Evolutionary conservation across 2,329 filamentous ascomycete species (phyloP).

Genomic region (Fusarium armeniacum): DNA sequence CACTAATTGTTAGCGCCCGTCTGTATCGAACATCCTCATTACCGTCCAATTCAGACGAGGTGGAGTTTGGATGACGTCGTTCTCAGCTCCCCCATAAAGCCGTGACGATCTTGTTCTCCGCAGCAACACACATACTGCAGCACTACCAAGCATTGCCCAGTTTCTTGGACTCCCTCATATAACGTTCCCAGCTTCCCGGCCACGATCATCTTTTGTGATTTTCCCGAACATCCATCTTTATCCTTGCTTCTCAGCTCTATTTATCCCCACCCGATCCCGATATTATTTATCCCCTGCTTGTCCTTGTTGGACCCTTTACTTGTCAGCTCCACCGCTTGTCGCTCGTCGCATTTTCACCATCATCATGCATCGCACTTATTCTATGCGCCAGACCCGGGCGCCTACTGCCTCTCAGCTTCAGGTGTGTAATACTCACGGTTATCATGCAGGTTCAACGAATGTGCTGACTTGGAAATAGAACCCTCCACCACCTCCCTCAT

Average conservation of each 20-base stretch:
- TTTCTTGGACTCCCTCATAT: slow-evolving; percentile 47
- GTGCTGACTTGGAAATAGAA: slow-evolving; percentile 70
- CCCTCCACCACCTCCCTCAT: slow-evolving; percentile 90
- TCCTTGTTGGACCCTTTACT: slow-evolving; percentile 34
- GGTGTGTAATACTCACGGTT: slow-evolving; percentile 55
- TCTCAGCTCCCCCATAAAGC: slow-evolving; percentile 41
- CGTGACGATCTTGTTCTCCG: slow-evolving; percentile 52
- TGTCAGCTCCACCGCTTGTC: slow-evolving; percentile 44
- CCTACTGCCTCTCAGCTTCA: slow-evolving; percentile 87
- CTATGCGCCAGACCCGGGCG: slow-evolving; percentile 96
- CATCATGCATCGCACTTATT: slow-evolving; percentile 97
- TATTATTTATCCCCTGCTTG: slow-evolving; percentile 41
- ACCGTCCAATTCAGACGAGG: slow-evolving; percentile 36
- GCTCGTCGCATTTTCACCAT: slow-evolving; percentile 43
- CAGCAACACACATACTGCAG: slow-evolving; percentile 48
- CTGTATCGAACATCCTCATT: slow-evolving; percentile 26
- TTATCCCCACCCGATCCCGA: slow-evolving; percentile 38
- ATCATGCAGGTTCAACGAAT: neutral
- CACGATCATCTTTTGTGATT: slow-evolving; percentile 32
- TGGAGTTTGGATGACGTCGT: slow-evolving; percentile 50
- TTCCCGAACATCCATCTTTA: slow-evolving; percentile 36
- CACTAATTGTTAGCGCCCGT: slow-evolving; percentile 32
- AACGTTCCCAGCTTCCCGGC: slow-evolving; percentile 48
- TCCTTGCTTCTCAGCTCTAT: slow-evolving; percentile 45
- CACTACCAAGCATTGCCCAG: slow-evolving; percentile 35